Base-by-base conservation (phyloP, 2,329 filamentous ascomycete genomes). In the Epichloe coenophiala region DNA sequence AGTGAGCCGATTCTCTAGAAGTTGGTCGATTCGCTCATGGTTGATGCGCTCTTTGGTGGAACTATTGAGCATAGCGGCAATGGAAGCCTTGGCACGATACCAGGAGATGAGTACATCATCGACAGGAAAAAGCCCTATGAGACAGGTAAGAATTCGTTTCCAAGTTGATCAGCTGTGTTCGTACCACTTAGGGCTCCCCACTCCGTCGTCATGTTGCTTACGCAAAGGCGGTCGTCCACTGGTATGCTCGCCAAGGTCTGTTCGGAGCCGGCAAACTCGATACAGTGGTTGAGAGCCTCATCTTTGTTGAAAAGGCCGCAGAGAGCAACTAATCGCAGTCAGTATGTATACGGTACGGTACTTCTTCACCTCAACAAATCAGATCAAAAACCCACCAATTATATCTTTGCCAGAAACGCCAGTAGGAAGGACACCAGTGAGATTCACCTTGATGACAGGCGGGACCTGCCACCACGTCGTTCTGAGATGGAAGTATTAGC, bases 381-480 rank as follows among this genome's bases (percentile, higher is more conserved):
- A 11, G 27, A 31, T 31, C 0, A 31, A 31, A 31, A 9, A 11
- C 27, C 3, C 27, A 31, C 27, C 27, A 31, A 31, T 31, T 31
- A 31, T 31, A 31, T 31, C 27, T 31, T 31, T 31, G 1, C 27
- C 27, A 11, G 27, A 17, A 21, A 95, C 89, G 11, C 90, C 90
- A 1, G 72, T 70, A 0, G 88, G 90, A 6, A 95, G 70, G 0
- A 78, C 67, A 6, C 89, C 90, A 0, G 77, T 86, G 11, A 97
- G 74, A 0, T 78, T 90, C 23, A 96, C 78, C 67, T 85, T 84
- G 1, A 86, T 87, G 31, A 95, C 78, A 0, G 88, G 88, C 0
- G 91, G 91, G 23, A 93, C 77, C 68, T 94, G 86, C 81, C 81
- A 95, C 89, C 89, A 96, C 0, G 85, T 95, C 57, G 76, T 47